Percentiles rank a stretch among this genome's conserved stretches.
These are phyloP conservation scores for Aspergillus saccharolyticus DNA, from an alignment of 495 filamentous ascomycete species.

Conservation along the genomic window DNA sequence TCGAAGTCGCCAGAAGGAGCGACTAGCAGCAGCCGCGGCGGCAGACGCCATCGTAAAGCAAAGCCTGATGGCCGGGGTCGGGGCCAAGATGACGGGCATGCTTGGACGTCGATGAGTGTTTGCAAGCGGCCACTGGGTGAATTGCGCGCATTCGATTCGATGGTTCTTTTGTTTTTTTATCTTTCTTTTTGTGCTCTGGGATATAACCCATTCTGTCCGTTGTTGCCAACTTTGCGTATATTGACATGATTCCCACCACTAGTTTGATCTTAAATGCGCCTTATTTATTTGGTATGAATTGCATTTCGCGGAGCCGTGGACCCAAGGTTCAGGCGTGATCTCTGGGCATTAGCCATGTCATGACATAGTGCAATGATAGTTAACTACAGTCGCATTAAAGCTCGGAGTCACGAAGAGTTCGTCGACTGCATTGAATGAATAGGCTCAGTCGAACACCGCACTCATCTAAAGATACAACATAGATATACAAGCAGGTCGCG, in stretches of 20 bases:
- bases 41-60: constrained; percentile 93
- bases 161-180: no score
- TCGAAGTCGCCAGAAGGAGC: constrained; percentile 86
- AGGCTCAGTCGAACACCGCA: neutral
- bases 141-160: constrained; percentile 9
- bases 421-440: neutral
- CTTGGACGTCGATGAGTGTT: constrained; percentile 35
- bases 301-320: neutral
- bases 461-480: neutral
- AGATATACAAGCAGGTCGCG: no score
- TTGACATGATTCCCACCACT: neutral
- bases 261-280: neutral
- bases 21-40: constrained; percentile 81
- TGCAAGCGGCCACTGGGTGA: constrained; percentile 14
- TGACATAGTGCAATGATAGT: constrained; percentile 4
- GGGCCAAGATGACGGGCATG: constrained; percentile 58
- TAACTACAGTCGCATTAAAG: neutral
- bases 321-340: neutral
- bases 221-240: neutral
- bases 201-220: neutral
- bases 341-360: neutral
- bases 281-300: constrained; percentile 2
- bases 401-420: no score
- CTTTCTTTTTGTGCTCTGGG: neutral
- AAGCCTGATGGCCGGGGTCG: constrained; percentile 69